Percentiles rank a stretch among this genome's conserved stretches.
phyloP scores from a whole-genome alignment of 1,139 yeast genomes.

The Protomyces pachydermus region DNA sequence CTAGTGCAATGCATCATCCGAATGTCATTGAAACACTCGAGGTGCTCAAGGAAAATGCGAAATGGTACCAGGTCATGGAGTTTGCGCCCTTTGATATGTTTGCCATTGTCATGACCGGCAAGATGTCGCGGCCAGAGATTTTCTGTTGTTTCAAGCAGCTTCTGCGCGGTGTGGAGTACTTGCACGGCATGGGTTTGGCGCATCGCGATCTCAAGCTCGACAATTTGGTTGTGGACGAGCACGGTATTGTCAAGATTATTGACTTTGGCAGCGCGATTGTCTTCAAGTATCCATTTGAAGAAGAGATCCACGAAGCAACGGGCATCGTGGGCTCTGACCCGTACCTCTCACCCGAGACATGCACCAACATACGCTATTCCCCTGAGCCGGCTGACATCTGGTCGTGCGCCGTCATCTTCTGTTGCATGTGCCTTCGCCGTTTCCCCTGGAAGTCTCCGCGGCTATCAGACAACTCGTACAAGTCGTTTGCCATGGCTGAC shows the following conservation, averaged over 20 bases:
- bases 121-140: conserved; percentile 78
- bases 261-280: conserved; percentile 97
- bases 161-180: conserved; percentile 71
- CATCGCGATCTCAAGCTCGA: conserved; percentile 94
- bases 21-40: conserved; percentile 91
- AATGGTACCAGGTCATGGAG: conserved; percentile 94
- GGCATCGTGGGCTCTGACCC: conserved; percentile 99
- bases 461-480: conserved; percentile 78
- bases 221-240: conserved; percentile 81
- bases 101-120: conserved; percentile 95
- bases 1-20: conserved; percentile 90
- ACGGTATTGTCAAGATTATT: conserved; percentile 83
- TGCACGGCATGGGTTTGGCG: conserved; percentile 83
- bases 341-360: conserved; percentile 92
- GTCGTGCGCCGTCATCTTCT: conserved; percentile 91
- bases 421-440: conserved; percentile 89
- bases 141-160: conserved; percentile 88
- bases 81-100: conserved; percentile 88
- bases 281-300: conserved; percentile 85
- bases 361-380: conserved; percentile 66
- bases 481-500: conserved; percentile 51
- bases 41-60: conserved; percentile 76
- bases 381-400: conserved; percentile 93
- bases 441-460: conserved; percentile 98
- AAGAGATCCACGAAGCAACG: conserved; percentile 68